These are phyloP conservation scores for Cerioporus squamosus DNA, from an alignment of 1,284 basidiomycete genomes.

Conservation along the genomic window DNA sequence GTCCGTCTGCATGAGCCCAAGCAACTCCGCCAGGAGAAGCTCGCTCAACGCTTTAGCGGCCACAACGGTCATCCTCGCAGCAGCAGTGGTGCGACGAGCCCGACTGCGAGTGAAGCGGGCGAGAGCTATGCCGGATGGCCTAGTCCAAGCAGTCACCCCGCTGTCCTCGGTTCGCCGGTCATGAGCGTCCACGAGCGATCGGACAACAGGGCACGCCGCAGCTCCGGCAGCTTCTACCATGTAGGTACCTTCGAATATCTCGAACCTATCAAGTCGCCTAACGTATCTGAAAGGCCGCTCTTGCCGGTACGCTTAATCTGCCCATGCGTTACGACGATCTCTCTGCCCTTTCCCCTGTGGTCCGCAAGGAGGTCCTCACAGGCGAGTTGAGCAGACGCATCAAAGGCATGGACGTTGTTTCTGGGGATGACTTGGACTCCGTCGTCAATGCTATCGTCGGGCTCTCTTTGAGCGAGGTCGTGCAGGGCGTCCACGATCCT, in stretches of 20 bases:
- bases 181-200: constrained; percentile 54
- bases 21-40: constrained; percentile 84
- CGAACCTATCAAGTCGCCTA: not conserved
- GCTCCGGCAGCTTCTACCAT: constrained; percentile 84
- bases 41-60: constrained; percentile 76
- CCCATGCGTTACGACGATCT: constrained; percentile 85
- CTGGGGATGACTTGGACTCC: constrained; percentile 58
- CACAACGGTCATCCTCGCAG: constrained; percentile 78
- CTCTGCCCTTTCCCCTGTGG: constrained; percentile 77
- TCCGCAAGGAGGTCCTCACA: constrained; percentile 81
- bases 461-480: constrained; percentile 75
- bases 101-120: constrained; percentile 77
- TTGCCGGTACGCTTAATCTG: constrained; percentile 75
- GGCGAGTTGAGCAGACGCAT: constrained; percentile 82
- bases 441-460: constrained; percentile 72
- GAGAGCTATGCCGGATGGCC: constrained; percentile 73
- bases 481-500: constrained; percentile 75
- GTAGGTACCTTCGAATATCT: constrained; percentile 42
- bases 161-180: constrained; percentile 58
- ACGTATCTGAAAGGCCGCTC: constrained; percentile 59
- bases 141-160: constrained; percentile 65
- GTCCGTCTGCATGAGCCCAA: constrained; percentile 92
- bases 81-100: constrained; percentile 80
- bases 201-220: constrained; percentile 65
- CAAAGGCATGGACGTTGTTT: constrained; percentile 55